Percentiles rank a stretch among this genome's conserved stretches.
phyloP scores from a whole-genome alignment of 257 asterid species.

The Cinchona pubescens region DNA sequence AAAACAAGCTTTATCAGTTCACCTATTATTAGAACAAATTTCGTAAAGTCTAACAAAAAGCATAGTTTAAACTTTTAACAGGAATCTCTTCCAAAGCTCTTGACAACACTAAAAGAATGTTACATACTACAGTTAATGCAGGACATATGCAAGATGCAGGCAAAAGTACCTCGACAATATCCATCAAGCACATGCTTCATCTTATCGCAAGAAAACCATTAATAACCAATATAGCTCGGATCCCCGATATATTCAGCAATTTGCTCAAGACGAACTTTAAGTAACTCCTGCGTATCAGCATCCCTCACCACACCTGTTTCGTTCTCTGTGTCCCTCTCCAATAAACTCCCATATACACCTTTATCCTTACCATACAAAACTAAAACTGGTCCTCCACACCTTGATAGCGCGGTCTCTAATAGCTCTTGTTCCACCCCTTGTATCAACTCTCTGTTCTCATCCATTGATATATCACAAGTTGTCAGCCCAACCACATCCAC shows the following conservation, averaged over 20 bases:
- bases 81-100: too few species aligned
- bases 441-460: constrained; percentile 63
- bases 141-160: too few species aligned
- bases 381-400: constrained; percentile 76
- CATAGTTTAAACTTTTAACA: too few species aligned
- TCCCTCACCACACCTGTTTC: constrained; percentile 68
- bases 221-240: constrained; percentile 74
- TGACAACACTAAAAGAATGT: too few species aligned
- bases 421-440: too few species aligned
- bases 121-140: too few species aligned
- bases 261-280: constrained; percentile 78
- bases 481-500: constrained; percentile 79
- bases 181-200: neutral
- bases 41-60: too few species aligned
- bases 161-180: too few species aligned
- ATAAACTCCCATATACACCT: constrained; percentile 74
- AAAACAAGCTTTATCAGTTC: too few species aligned
- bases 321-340: constrained; percentile 67
- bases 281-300: constrained; percentile 64
- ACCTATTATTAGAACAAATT: too few species aligned
- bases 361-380: constrained; percentile 64
- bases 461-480: constrained; percentile 60
- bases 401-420: constrained; percentile 76
- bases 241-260: constrained; percentile 89
- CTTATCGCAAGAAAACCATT: constrained; percentile 7